Conservation (phyloP, 2,329 filamentous ascomycete species). For the Mollisia scopiformis region DNA sequence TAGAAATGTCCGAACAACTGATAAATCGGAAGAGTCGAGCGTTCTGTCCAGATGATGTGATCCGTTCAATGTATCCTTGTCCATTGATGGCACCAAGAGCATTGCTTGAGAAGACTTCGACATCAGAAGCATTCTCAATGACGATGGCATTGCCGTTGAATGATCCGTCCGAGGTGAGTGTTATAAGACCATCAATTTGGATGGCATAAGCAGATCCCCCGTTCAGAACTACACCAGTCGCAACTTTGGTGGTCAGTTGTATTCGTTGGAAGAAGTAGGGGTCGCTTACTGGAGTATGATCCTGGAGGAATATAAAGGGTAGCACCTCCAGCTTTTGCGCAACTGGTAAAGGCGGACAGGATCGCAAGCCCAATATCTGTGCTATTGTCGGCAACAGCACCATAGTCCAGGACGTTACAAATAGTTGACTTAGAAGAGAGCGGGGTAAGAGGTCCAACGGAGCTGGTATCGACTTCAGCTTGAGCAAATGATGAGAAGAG, state of each 20-base stretch:
- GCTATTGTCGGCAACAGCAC: conserved; percentile 35
- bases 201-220: conserved; percentile 40
- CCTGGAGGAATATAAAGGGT: conserved; percentile 24
- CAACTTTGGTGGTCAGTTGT: conserved; percentile 7
- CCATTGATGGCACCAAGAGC: conserved; percentile 39
- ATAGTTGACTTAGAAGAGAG: conserved; percentile 32
- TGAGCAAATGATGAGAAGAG: conserved; percentile 15
- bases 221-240: conserved; percentile 20
- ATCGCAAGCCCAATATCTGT: conserved; percentile 38
- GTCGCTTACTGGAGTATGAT: conserved; percentile 16
- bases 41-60: conserved; percentile 34
- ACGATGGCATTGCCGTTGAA: conserved; percentile 25
- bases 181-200: conserved; percentile 39
- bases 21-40: conserved; percentile 26
- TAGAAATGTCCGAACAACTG: conserved; percentile 26
- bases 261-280: not conserved
- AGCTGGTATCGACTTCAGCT: conserved; percentile 15
- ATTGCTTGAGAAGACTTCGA: conserved; percentile 41
- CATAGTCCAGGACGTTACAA: conserved; percentile 40
- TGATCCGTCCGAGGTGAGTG: conserved; percentile 18
- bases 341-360: conserved; percentile 32
- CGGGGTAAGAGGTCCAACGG: conserved; percentile 35
- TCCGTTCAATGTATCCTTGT: conserved; percentile 39
- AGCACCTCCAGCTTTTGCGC: conserved; percentile 29
- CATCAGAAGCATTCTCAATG: conserved; percentile 31